Base-by-base conservation (phyloP, 2,329 filamentous ascomycete species). In the Calonectria pseudoreteaudii region DNA sequence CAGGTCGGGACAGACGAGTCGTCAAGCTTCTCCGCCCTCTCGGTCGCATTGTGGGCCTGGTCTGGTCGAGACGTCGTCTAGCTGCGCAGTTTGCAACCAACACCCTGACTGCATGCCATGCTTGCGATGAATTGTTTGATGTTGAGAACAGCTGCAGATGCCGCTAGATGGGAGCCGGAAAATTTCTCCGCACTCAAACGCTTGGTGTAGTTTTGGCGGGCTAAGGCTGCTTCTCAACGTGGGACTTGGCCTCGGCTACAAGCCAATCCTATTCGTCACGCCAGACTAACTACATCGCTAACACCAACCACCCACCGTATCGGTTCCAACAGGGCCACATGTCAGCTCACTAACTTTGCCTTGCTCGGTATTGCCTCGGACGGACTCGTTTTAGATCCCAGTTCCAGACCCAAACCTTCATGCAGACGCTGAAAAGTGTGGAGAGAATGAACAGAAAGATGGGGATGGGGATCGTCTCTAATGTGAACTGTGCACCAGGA, bases 291-390 rank as follows among this genome's bases (percentile, higher is more conserved):
- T 18, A 5, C 14, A 41, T 62, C 56, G 18, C 56, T 62, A 41
- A 38, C 56, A 34, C 56, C 56, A 41, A 41, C 56, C 56, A 62
- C 56, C 16, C 26, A 10, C 23, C 18, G 13, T 26, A 62, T 28
- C 56, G 23, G 34, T 62, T 62, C 34, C 16, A 11, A 18, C 11
- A 41, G 23, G 23, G 10, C 56, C 56, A 41, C 36, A 41, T 18
- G 4, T 62, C 56, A 41, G 23, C 56, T 36, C 56, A 62, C 34
- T 34, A 16, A 11, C 36, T 62, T 13, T 44, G 56, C 56, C 56
- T 41, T 18, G 56, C 26, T 62, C 56, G 56, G 56, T 62, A 62
- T 62, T 62, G 56, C 56, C 56, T 62, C 56, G 56, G 56, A 62
- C 56, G 56, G 56, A 62, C 56, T 62, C 56, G 11, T 28, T 23